Conservation (phyloP, 148 eudicot species). For the Silene uniflora region DNA sequence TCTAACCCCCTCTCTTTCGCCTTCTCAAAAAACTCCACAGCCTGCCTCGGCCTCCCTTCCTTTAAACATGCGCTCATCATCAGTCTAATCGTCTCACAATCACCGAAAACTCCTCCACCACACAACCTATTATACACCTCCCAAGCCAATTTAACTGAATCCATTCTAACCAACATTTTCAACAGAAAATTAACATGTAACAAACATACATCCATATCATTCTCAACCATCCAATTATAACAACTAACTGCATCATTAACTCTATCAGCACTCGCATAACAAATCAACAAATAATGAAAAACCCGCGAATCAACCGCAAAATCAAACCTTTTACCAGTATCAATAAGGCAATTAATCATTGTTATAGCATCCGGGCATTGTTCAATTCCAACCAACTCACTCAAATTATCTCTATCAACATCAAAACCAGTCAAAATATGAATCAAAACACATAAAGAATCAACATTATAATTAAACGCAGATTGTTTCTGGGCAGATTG, state of each 20-base stretch:
- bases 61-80: slow-evolving; percentile 55
- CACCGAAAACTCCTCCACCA: slow-evolving; percentile 31
- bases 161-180: slow-evolving; percentile 31
- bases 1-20: slow-evolving; percentile 50
- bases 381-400: slow-evolving; percentile 24
- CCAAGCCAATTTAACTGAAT: slow-evolving; percentile 38
- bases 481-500: slow-evolving; percentile 31
- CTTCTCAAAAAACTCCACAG: slow-evolving; percentile 37
- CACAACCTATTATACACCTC: slow-evolving; percentile 43
- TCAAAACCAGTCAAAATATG: slow-evolving; percentile 42
- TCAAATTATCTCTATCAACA: slow-evolving; percentile 21
- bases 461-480: slow-evolving; percentile 27
- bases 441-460: slow-evolving; percentile 49
- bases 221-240: slow-evolving; percentile 41
- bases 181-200: slow-evolving; percentile 33
- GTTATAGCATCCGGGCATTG: slow-evolving; percentile 28
- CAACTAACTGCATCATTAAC: slow-evolving; percentile 48
- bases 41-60: slow-evolving; percentile 45
- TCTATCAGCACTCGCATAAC: slow-evolving; percentile 39
- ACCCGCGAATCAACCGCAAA: slow-evolving; percentile 29
- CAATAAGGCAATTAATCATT: slow-evolving; percentile 37
- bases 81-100: slow-evolving; percentile 38
- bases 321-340: slow-evolving; percentile 33
- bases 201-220: slow-evolving; percentile 26
- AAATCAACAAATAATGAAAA: slow-evolving; percentile 48